These are phyloP conservation scores for Penicillium hordei DNA, from an alignment of 2,329 filamentous ascomycete genomes.

Conservation along the genomic window DNA sequence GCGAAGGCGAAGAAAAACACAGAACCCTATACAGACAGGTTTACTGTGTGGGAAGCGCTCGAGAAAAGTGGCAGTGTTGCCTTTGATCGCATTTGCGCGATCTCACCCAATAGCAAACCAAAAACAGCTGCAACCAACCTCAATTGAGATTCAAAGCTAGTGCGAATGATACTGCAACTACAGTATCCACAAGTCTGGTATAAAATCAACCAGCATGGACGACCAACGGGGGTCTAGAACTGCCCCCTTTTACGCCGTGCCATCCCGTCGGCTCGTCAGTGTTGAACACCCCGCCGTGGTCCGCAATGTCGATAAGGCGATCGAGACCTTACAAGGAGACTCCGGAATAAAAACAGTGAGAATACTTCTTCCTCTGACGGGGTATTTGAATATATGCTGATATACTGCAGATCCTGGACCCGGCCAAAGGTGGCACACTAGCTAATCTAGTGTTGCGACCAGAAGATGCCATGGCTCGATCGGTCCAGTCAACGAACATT, in stretches of 20 bases:
- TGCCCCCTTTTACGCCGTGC: conserved; percentile 54
- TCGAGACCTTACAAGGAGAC: conserved; percentile 62
- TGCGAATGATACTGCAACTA: conserved; percentile 4
- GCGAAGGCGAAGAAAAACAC: background rate
- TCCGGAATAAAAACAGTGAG: conserved; percentile 54
- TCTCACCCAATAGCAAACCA: background rate
- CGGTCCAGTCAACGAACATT: conserved; percentile 73
- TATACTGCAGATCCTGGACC: conserved; percentile 45
- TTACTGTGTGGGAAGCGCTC: background rate
- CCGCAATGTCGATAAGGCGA: conserved; percentile 62
- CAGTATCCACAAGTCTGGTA: background rate
- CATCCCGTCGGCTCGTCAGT: conserved; percentile 55
- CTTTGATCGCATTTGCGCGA: background rate
- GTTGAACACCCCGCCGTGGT: conserved; percentile 69
- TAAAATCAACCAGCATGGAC: conserved; percentile 19
- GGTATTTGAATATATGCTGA: conserved; percentile 6
- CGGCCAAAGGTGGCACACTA: conserved; percentile 48
- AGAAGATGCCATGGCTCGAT: conserved; percentile 74
- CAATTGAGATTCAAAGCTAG: background rate
- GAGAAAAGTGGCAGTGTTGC: background rate
- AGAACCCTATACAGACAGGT: background rate
- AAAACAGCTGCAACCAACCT: background rate
- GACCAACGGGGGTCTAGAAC: conserved; percentile 26
- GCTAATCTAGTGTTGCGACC: conserved; percentile 74
- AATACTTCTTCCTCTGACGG: background rate